Percentiles rank a stretch among this genome's conserved stretches.
These are phyloP conservation scores for Primulina huaijiensis DNA, from an alignment of 257 asterid species.

Conservation along the genomic window DNA sequence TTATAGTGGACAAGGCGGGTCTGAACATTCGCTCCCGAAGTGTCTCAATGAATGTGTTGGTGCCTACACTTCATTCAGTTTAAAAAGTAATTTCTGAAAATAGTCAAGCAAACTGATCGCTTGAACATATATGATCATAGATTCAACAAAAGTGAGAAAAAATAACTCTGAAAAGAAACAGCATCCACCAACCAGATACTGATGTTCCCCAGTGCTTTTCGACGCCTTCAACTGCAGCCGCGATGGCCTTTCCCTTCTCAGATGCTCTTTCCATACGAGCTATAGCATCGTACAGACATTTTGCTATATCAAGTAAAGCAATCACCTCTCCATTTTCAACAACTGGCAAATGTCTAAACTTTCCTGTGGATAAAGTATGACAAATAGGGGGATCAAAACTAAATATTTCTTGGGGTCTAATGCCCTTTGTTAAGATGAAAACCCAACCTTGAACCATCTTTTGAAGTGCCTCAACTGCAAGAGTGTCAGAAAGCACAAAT, in stretches of 20 bases:
- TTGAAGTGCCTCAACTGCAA: slow-evolving; percentile 97
- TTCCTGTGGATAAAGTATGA: slow-evolving; percentile 49
- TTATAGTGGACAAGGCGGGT: slow-evolving; percentile 84
- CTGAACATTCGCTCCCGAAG: slow-evolving; percentile 82
- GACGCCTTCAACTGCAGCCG: slow-evolving; percentile 98
- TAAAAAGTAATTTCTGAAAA: slow-evolving; percentile 13
- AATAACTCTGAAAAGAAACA: slow-evolving; percentile 7
- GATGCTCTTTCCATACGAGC: slow-evolving; percentile 98
- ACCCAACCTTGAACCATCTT: slow-evolving; percentile 94
- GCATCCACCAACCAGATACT: slow-evolving; percentile 60
- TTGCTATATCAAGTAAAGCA: slow-evolving; percentile 93
- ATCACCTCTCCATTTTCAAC: slow-evolving; percentile 97
- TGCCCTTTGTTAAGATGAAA: slow-evolving; percentile 2
- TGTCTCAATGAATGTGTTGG: slow-evolving; percentile 77
- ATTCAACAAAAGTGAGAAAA: slow-evolving; percentile 9
- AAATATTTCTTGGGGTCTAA: slow-evolving; percentile 10
- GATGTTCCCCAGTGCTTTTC: slow-evolving; percentile 97
- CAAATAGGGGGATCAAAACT: slow-evolving; percentile 11
- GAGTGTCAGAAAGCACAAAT: slow-evolving; percentile 94
- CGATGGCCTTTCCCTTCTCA: slow-evolving; percentile 98
- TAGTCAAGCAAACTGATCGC: slow-evolving; percentile 17
- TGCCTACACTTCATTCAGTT: slow-evolving; percentile 42
- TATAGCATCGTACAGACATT: slow-evolving; percentile 92
- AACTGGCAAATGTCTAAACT: slow-evolving; percentile 93
- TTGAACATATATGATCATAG: slow-evolving; percentile 7